Percentiles rank a stretch among this genome's conserved stretches.
phyloP scores from a whole-genome alignment of 371 early-diverging fungal genomes.

The Sanchytrium tribonematis region DNA sequence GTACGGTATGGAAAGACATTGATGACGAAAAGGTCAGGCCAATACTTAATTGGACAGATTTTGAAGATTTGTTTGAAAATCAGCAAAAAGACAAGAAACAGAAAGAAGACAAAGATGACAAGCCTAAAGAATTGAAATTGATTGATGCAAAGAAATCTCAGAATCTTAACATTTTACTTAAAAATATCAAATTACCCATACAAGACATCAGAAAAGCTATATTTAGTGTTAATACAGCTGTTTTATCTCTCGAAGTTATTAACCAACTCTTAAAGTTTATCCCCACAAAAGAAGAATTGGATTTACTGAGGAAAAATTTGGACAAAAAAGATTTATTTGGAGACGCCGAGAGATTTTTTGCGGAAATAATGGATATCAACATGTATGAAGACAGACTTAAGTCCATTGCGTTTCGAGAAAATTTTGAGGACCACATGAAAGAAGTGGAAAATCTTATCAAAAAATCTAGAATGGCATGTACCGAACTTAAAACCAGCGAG shows the following conservation, averaged over 20 bases:
- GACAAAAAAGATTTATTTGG: slow-evolving; percentile 15
- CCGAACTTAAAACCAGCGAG: slow-evolving; percentile 14
- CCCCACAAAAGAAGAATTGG: slow-evolving; percentile 21
- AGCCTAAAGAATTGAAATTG: slow-evolving; percentile 16
- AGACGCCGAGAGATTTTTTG: slow-evolving; percentile 16
- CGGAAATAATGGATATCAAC: slow-evolving; percentile 12
- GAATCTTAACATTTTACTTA: slow-evolving; percentile 18
- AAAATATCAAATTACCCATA: slow-evolving; percentile 15
- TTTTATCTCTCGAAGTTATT: slow-evolving; percentile 12
- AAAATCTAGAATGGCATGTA: slow-evolving; percentile 9
- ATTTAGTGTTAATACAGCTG: slow-evolving; percentile 8
- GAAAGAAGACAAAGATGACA: slow-evolving; percentile 4
- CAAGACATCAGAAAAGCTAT: slow-evolving; percentile 13
- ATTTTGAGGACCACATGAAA: slow-evolving; percentile 13
- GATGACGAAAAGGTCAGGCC: slow-evolving; percentile 16
- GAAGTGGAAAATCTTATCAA: slow-evolving; percentile 15
- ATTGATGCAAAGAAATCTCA: slow-evolving; percentile 21
- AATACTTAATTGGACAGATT: slow-evolving; percentile 10
- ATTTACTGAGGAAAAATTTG: slow-evolving; percentile 2
- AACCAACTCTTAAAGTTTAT: slow-evolving; percentile 17
- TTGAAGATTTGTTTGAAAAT: slow-evolving; percentile 24
- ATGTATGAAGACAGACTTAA: slow-evolving; percentile 14
- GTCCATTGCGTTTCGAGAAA: slow-evolving; percentile 14
- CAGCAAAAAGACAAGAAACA: slow-evolving; percentile 8
- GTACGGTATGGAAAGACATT: slow-evolving; percentile 17